Conservation (phyloP, 2,329 filamentous ascomycete species). For the Fusarium chlamydosporum region DNA sequence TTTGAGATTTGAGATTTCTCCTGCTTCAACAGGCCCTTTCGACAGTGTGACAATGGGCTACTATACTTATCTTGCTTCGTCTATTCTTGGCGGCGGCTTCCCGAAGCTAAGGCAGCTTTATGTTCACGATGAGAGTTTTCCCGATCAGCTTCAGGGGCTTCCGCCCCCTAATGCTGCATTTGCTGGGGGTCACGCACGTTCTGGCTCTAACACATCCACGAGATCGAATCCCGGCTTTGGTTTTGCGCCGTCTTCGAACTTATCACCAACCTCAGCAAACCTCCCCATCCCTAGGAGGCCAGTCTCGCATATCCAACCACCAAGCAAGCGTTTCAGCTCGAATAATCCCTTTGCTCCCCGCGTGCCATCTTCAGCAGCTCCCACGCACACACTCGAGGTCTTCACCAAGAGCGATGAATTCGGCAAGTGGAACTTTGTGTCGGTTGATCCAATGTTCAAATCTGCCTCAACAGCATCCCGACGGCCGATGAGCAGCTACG, state of each 20-base stretch:
- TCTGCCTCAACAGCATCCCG: constrained; percentile 48
- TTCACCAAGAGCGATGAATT: constrained; percentile 72
- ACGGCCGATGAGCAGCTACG: constrained; percentile 70
- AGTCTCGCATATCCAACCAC: constrained; percentile 50
- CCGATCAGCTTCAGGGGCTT: constrained; percentile 80
- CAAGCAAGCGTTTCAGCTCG: constrained; percentile 67
- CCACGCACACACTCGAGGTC: constrained; percentile 70
- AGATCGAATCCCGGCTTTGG: constrained; percentile 46
- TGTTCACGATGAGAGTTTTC: constrained; percentile 86
- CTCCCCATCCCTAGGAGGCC: constrained; percentile 50
- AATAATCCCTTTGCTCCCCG: constrained; percentile 70
- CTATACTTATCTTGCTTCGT: constrained; percentile 88
- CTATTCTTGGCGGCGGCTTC: constrained; percentile 80
- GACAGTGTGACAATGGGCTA: constrained; percentile 72
- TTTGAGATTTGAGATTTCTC: constrained; percentile 86
- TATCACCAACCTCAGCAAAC: constrained; percentile 44
- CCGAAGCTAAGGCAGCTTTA: constrained; percentile 83
- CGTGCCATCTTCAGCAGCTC: constrained; percentile 52
- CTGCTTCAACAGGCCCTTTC: constrained; percentile 70
- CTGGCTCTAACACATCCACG: constrained; percentile 53
- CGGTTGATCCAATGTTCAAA: constrained; percentile 58
- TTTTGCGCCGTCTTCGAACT: constrained; percentile 45
- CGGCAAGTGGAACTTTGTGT: constrained; percentile 71
- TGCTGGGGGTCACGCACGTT: constrained; percentile 51
- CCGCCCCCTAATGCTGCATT: constrained; percentile 71